Base-by-base conservation (phyloP, 306 rosid species). In the Cucumis melo region DNA sequence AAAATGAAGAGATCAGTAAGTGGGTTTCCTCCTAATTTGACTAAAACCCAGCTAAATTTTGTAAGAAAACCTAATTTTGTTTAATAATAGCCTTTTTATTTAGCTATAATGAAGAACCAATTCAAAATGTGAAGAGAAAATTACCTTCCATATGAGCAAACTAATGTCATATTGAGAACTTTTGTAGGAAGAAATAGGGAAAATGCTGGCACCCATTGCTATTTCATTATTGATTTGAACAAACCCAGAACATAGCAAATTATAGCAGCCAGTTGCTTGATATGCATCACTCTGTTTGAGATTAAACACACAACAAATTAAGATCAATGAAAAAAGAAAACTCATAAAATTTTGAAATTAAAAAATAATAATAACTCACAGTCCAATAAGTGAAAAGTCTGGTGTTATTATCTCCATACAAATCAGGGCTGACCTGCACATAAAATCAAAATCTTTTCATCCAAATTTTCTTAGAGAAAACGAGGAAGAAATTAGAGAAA, bases 231-330 rank as follows among this genome's bases (percentile, higher is more conserved):
- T 92, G 71, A 92, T 88, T 74, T 94, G 99, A 81, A 94, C 89
- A 77, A 94, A 94, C 57, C 96, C 97, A 0, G 99, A 92, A 88
- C 99, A 94, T n/a, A 92, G 93, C 54, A 94, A 97, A 83, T 94
- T 94, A 88, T 94, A 92, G 92, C 99, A 94, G n/a, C 99, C 99
- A 1, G 99, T 94, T 48, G 96, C 97, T 89, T 90, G 96, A 84
- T 94, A 94, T 76, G 99, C 96, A 86, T 94, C 99, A 78, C 97
- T 94, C 99, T 94, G 89, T 51, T 51, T 46, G 8, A 23, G 51
- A 68, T 27, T 27, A 27, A 27, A 27, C 29, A 27, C 36, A 80
- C 19, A 61, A 60, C 21, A 46, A 60, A 76, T 44, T 11, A 14
- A 44, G 24, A 0, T 42, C 68, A 20, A 46, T 44, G 10, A 44